Evolutionary conservation across 2,329 filamentous ascomycete genomes (phyloP), one percentile per base, ranked within the genome.

Genomic region (Verticillium nubilum): DNA sequence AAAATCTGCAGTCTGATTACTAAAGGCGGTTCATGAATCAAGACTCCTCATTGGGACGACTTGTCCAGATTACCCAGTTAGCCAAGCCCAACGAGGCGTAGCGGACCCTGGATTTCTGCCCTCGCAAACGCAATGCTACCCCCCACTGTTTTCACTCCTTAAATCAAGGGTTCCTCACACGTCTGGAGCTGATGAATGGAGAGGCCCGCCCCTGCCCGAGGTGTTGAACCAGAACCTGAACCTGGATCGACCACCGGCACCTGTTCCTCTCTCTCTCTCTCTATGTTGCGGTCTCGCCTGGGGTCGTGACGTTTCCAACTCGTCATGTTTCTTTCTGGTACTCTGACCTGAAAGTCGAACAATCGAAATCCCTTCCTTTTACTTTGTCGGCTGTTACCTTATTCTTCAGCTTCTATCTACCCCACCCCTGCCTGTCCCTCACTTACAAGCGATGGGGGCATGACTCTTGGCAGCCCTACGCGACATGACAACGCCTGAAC

Each of bases 401-500:
- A 50, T 50, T 23, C 42, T 50, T 50, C 42, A 23, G n/a, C 19
- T 19, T 23, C 42, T 50, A 23, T 50, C 10, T n/a, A 50, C 42
- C 19, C 19, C 42, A 19, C n/a, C 19, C 19, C 10, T 12, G 17
- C 19, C 19, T 10, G 42, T n/a, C 42, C 19, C 42, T 50, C 42
- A 50, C 42, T 50, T 50, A 50, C 42, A 50, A 50, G 42, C 23
- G 42, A 50, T 50, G 42, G 42, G 29, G 42, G 42, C 42, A 50
- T 50, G 42, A 50, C 42, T 50, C 42, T 50, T 50, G 42, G 42
- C 42, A 50, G 42, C 42, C 19, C 19, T 50, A 50, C 42, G 42
- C 42, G 42, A 50, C 58, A 63, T 63, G 62, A 55, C 62, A 28
- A 62, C 62, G 19, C 60, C 61, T 42, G 58, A 63, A 50, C 62